phyloP scores from a whole-genome alignment of 2,329 filamentous ascomycete species.

The Rutstroemia sp. region DNA sequence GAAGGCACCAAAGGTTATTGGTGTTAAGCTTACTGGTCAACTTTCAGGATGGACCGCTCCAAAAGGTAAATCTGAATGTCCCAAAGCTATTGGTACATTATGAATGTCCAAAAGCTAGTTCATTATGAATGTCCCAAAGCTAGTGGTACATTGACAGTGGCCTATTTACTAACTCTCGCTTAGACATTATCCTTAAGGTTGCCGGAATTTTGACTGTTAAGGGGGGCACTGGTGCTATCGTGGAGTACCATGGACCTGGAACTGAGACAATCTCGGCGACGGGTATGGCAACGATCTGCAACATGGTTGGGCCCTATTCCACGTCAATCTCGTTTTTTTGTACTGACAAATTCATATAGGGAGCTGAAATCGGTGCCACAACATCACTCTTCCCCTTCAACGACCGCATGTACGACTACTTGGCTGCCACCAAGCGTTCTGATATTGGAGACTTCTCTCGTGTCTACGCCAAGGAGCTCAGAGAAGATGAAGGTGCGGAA shows the following conservation, averaged over 20 bases:
- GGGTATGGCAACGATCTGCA: conserved; percentile 77
- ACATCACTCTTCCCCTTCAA: conserved; percentile 97
- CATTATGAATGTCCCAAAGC: conserved; percentile 25
- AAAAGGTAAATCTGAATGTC: conserved; percentile 57
- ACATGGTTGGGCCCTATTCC: conserved; percentile 41
- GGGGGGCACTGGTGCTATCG: conserved; percentile 89
- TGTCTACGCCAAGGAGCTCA: conserved; percentile 75
- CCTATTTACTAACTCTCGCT: not conserved
- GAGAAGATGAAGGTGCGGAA: conserved; percentile 80
- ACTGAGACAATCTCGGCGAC: conserved; percentile 69
- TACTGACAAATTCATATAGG: not conserved
- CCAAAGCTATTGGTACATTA: not conserved
- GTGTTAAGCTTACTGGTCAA: conserved; percentile 87
- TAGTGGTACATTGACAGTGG: not conserved
- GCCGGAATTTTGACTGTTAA: conserved; percentile 96
- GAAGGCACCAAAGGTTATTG: conserved; percentile 95
- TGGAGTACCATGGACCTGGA: conserved; percentile 72
- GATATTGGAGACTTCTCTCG: conserved; percentile 88
- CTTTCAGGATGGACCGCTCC: conserved; percentile 87
- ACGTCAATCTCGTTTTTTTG: not conserved
- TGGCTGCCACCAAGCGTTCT: conserved; percentile 81
- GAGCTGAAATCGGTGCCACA: conserved; percentile 72
- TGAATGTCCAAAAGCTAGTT: conserved; percentile 24
- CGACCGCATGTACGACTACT: conserved; percentile 95
- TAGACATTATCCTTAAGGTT: conserved; percentile 94